Evolutionary conservation across 2,329 filamentous ascomycete genomes (phyloP), one percentile per base, ranked within the genome.

Genomic region (Leptographium radiaticola): DNA sequence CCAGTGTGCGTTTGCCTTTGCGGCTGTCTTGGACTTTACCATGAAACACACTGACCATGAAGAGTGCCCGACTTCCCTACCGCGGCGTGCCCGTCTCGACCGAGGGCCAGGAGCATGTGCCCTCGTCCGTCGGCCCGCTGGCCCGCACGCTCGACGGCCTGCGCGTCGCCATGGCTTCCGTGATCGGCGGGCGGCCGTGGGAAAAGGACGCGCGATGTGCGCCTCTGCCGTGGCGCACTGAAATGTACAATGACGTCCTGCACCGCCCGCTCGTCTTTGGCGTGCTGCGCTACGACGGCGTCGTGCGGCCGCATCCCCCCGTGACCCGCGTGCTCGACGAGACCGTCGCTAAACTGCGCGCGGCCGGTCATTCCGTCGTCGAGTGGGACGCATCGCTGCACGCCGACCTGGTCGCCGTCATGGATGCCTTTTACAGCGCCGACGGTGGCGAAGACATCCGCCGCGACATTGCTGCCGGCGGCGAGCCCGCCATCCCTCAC

Each of bases 371-470:
- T 56, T 73, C 79, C 39, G 55, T 82, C 0, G 60, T 83, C 0
- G 59, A 67, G 7, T 82, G 79, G 79, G 67, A 74, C 40, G 67
- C 74, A 0, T 66, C 66, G 0, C 64, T 77, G 0, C 77, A 84
- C 55, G 63, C 69, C 1, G 72, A 77, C n/a, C 79, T 74, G 51
- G 52, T 59, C 1, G 53, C 53, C 2, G 38, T 55, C 3, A 48
- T 50, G 51, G 80, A 85, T 58, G 65, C 70, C 30, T 84, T 75
- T 59, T 85, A 84, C 61, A 77, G 74, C 0, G 79, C 71, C 0
- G 81, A 85, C 52, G 81, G 82, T 6, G 74, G 80, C 15, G 79
- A 84, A 59, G 82, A 86, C 57, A 76, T 85, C 38, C 71, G 74
- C 6, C 68, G 69, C 3, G 79, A 79, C 34, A 66, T 85, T 0